Evolutionary conservation across 1,284 basidiomycete species (phyloP).

Genomic region (Ustilago cynodontis): DNA sequence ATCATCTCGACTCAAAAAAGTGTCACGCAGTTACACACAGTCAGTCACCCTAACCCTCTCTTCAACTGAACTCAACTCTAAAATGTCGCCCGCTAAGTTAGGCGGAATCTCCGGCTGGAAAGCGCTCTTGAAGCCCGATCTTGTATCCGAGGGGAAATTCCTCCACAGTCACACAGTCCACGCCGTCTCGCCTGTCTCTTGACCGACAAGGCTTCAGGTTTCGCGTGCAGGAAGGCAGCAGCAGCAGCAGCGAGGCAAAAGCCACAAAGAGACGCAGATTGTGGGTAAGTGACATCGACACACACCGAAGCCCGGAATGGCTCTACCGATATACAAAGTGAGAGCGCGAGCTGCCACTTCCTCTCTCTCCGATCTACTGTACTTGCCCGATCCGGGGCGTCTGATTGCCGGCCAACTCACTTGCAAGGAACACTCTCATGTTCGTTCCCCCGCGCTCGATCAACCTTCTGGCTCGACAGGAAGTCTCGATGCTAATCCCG

Average conservation of each 20-base stretch:
- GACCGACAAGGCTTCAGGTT: conserved; percentile 1
- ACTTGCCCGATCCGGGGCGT: conserved; percentile 5
- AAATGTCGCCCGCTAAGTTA: too few species aligned
- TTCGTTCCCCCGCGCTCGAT: background rate
- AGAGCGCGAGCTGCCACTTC: background rate
- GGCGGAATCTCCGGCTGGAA: background rate
- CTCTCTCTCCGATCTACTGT: background rate
- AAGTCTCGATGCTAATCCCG: too few species aligned
- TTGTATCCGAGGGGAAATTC: background rate
- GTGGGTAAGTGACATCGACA: too few species aligned
- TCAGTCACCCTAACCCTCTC: background rate
- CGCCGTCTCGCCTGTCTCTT: conserved; percentile 2
- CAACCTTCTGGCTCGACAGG: too few species aligned
- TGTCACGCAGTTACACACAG: background rate
- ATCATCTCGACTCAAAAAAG: background rate
- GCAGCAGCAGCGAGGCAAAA: background rate
- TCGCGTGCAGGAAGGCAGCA: background rate
- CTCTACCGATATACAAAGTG: background rate
- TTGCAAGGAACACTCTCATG: too few species aligned
- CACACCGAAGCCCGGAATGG: background rate
- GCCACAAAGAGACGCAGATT: background rate
- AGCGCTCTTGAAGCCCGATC: background rate
- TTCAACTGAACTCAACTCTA: background rate
- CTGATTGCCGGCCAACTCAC: conserved; percentile 5
- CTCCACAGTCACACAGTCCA: background rate